Conservation (phyloP, 2,329 filamentous ascomycete genomes). For the Penicillium sumatraense region DNA sequence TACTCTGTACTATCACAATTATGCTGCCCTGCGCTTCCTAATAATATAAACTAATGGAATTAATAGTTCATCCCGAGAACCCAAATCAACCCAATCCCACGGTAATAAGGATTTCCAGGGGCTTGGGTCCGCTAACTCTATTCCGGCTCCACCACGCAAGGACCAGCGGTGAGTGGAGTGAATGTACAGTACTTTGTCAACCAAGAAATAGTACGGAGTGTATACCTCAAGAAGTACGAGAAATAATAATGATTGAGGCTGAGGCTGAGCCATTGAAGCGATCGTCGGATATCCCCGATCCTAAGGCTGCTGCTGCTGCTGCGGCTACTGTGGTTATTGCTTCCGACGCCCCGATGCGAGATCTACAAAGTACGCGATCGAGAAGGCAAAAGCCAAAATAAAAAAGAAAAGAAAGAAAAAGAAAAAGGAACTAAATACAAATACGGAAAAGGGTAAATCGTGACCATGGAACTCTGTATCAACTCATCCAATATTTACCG, state of each 20-base stretch:
- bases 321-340: no score
- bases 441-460: neutral
- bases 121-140: conserved; percentile 24
- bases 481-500: neutral
- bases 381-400: neutral
- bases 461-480: no score
- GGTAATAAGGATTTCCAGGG: conserved; percentile 18
- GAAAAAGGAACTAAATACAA: neutral
- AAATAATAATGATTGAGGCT: neutral
- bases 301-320: no score
- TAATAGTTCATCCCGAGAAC: no score
- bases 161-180: conserved; percentile 15
- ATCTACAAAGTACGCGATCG: neutral
- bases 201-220: no score
- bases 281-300: neutral
- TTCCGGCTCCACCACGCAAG: conserved; percentile 15
- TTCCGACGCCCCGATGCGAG: neutral
- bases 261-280: neutral
- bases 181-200: neutral
- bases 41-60: no score
- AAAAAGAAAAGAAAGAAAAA: neutral
- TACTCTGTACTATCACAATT: neutral
- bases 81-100: neutral
- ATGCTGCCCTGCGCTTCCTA: no score
- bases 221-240: neutral